phyloP scores from a whole-genome alignment of 2,329 filamentous ascomycete species.

The Ceratocystiopsis brevicomis region DNA sequence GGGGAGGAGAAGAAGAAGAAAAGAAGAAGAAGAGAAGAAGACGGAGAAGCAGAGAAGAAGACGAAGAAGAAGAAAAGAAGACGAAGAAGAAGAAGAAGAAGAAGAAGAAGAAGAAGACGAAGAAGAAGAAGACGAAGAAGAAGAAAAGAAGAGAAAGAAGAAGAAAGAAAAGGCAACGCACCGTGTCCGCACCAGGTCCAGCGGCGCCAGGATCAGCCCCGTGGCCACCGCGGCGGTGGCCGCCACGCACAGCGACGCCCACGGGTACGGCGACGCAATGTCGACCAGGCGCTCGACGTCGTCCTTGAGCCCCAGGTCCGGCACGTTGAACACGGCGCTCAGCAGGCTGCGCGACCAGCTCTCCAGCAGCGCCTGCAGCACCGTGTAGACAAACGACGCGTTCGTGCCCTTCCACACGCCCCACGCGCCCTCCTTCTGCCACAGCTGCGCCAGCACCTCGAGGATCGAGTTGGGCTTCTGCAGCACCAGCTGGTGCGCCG shows the following conservation, averaged over 20 bases:
- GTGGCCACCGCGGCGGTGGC: conserved; percentile 48
- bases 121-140: conserved; percentile 1
- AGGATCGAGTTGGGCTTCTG: conserved; percentile 63
- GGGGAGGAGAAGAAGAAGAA: background rate
- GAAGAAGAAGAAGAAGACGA: background rate
- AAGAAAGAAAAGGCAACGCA: conserved; percentile 15
- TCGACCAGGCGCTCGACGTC: conserved; percentile 58
- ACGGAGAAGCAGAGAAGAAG: background rate
- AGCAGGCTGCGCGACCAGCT: conserved; percentile 82
- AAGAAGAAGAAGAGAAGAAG: background rate
- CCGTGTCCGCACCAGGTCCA: conserved; percentile 75
- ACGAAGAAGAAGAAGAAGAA: background rate
- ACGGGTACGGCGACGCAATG: conserved; percentile 60
- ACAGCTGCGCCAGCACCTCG: conserved; percentile 72
- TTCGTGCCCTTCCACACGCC: conserved; percentile 93
- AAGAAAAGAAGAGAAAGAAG: background rate
- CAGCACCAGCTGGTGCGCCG: conserved; percentile 42
- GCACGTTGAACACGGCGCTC: conserved; percentile 78
- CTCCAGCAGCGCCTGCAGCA: conserved; percentile 71
- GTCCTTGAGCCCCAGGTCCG: conserved; percentile 59
- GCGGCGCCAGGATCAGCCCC: conserved; percentile 62
- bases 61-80: background rate
- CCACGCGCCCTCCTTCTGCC: conserved; percentile 75
- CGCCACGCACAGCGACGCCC: conserved; percentile 60
- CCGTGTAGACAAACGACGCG: conserved; percentile 75